Percentiles rank a stretch among this genome's conserved stretches.
Evolutionary conservation across 73 alveolate species (phyloP).

Genomic region (Stentor coeruleus): DNA sequence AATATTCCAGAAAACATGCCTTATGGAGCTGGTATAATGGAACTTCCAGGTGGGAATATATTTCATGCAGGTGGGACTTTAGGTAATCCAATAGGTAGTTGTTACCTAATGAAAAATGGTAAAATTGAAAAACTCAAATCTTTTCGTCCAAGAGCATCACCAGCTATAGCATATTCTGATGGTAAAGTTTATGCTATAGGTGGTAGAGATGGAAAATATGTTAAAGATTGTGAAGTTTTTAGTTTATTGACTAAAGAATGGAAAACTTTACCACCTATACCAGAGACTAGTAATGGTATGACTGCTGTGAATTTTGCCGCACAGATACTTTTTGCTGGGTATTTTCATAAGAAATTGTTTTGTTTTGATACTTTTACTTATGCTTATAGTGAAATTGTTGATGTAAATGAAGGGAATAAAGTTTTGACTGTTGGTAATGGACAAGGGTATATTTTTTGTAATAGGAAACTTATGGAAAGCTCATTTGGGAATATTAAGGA

Average conservation of each 20-base stretch:
- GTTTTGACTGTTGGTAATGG: conserved; percentile 5
- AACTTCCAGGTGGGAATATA: conserved; percentile 1
- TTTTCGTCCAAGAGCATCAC: background rate
- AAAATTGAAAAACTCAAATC: background rate
- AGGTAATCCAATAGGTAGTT: background rate
- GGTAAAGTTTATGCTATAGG: conserved; percentile 1
- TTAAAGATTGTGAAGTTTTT: background rate
- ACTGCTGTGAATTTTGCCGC: background rate
- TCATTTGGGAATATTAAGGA: background rate
- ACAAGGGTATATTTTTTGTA: background rate
- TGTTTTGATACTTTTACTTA: background rate
- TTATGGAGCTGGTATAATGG: background rate
- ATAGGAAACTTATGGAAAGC: background rate
- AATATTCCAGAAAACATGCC: conserved; percentile 5
- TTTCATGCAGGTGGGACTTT: background rate
- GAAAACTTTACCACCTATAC: background rate
- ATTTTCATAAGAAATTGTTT: background rate
- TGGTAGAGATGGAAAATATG: background rate
- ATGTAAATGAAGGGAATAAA: background rate
- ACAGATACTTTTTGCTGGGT: background rate
- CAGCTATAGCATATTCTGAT: background rate
- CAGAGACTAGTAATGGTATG: background rate
- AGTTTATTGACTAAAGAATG: background rate
- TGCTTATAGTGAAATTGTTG: background rate
- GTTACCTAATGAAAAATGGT: background rate